These are phyloP conservation scores for Gracilaria domingensis DNA, from an alignment of 23 red algal species.

Conservation along the genomic window DNA sequence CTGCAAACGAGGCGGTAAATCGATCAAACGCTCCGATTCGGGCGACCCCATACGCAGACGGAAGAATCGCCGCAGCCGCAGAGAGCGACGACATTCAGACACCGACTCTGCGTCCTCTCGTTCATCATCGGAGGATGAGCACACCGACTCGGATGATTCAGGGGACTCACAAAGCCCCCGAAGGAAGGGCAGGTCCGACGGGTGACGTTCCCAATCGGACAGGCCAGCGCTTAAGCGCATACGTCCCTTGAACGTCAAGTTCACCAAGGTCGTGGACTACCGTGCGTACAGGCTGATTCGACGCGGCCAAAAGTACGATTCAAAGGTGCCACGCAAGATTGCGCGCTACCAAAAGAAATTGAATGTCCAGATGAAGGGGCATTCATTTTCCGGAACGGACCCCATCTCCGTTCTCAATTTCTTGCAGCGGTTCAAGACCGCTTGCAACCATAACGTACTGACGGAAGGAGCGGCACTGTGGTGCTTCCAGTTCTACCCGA, in stretches of 20 bases:
- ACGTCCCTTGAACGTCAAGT: too few species aligned
- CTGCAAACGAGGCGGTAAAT: too few species aligned
- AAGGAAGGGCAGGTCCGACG: background rate
- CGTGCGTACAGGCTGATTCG: background rate
- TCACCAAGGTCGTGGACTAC: slow-evolving; percentile 21
- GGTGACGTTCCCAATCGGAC: background rate
- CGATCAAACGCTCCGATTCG: too few species aligned
- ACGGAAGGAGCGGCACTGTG: too few species aligned
- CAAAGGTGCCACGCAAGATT: background rate
- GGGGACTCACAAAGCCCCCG: background rate
- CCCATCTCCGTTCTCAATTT: too few species aligned
- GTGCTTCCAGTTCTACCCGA: too few species aligned
- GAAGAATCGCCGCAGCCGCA: too few species aligned
- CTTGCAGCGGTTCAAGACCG: too few species aligned
- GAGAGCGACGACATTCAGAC: too few species aligned
- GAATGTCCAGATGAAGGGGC: slow-evolving; percentile 40
- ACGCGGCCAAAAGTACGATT: background rate
- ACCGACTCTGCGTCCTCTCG: background rate
- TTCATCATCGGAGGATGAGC: background rate
- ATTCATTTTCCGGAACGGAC: too few species aligned
- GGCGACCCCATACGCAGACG: too few species aligned
- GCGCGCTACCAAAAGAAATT: slow-evolving; percentile 29
- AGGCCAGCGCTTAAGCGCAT: background rate
- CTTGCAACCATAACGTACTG: too few species aligned
- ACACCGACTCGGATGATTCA: background rate